Conservation (phyloP, 164 flowering plant species). For the grape (Vitis vinifera) region ASM3070453v1 NC_081820.1:24320501-24321000, state of each 20-base stretch:
- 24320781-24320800: constrained; percentile 2
- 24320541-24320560: constrained; percentile 40
- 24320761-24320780: constrained; percentile 17
- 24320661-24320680: constrained; percentile 11
- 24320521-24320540: constrained; percentile 51
- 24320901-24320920: neutral
- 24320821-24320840: too few relatives aligned
- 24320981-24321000: too few relatives aligned
- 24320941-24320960: neutral
- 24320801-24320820: neutral
- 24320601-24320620: constrained; percentile 29
- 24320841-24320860: too few relatives aligned
- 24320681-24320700: neutral
- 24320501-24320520: constrained; percentile 53
- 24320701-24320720: neutral
- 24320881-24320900: constrained; percentile 1
- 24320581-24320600: constrained; percentile 64
- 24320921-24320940: constrained; percentile 12
- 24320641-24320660: constrained; percentile 1
- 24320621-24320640: too few relatives aligned
- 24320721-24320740: neutral
- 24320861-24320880: neutral
- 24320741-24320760: constrained; percentile 1
- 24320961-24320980: too few relatives aligned
- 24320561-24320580: constrained; percentile 57